These are phyloP conservation scores for Cantharellus cinnabarinus DNA, from an alignment of 768 basidiomycete genomes.

Conservation along the genomic window DNA sequence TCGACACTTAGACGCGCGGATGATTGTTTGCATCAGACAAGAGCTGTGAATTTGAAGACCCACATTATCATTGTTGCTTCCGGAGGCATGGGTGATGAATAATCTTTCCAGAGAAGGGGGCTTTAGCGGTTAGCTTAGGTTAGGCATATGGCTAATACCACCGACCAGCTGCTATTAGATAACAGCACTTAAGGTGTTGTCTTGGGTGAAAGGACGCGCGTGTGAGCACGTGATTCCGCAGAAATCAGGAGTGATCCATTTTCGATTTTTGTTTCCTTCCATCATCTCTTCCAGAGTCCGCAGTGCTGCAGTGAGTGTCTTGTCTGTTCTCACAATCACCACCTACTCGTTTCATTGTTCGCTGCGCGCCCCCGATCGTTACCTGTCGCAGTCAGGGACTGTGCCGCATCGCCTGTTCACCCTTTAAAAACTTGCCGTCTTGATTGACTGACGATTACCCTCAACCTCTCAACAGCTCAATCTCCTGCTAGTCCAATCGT, in stretches of 20 bases:
- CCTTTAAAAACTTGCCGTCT: neutral
- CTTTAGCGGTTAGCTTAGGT: too few species aligned
- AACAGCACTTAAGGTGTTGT: too few species aligned
- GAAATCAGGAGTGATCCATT: too few species aligned
- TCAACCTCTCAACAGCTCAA: neutral
- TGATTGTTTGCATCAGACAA: neutral
- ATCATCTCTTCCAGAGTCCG: too few species aligned
- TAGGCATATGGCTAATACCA: too few species aligned
- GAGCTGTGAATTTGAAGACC: constrained; percentile 1
- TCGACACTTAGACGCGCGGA: constrained; percentile 32
- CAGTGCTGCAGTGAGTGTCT: too few species aligned
- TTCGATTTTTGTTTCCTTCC: too few species aligned
- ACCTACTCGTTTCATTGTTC: neutral
- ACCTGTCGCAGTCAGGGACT: neutral
- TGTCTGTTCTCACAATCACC: neutral
- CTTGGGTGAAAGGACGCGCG: too few species aligned
- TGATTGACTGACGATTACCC: neutral
- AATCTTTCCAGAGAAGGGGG: neutral
- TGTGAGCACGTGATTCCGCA: too few species aligned
- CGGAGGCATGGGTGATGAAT: constrained; percentile 44
- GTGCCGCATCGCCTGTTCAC: neutral
- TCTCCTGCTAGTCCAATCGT: constrained; percentile 2
- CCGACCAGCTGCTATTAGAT: too few species aligned
- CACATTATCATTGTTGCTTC: constrained; percentile 91
- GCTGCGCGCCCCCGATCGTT: neutral